A percentile compares a stretch with the other conserved stretches of the same genome.
phyloP scores from a whole-genome alignment of 805 yeast genomes.

The Candida takata region DNA sequence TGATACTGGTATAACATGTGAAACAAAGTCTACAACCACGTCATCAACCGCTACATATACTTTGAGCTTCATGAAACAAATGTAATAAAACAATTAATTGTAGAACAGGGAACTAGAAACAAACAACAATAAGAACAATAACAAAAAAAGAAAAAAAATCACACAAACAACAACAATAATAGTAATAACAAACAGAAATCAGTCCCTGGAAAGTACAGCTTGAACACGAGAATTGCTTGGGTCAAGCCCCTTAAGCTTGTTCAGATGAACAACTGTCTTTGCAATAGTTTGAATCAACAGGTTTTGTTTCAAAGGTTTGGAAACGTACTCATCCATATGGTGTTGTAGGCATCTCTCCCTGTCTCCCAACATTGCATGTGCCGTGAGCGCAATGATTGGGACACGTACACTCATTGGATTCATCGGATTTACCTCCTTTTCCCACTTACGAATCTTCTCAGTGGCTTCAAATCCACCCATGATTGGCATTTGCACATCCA shows the following conservation, averaged over 20 bases:
- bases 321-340: conserved; percentile 87
- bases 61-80: no score
- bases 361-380: conserved; percentile 92
- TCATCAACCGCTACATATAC: no score
- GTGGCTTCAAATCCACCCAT: conserved; percentile 95
- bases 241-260: conserved; percentile 44
- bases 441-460: conserved; percentile 81
- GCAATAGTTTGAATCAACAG: conserved; percentile 76
- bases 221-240: conserved; percentile 15
- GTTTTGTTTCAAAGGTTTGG: conserved; percentile 82
- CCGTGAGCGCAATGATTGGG: conserved; percentile 84
- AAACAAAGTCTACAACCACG: no score
- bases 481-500: conserved; percentile 94
- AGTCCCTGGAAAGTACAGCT: conserved; percentile 5
- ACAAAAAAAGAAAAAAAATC: background rate
- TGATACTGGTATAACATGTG: background rate
- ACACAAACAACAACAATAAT: background rate
- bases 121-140: background rate
- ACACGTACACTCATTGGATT: conserved; percentile 65
- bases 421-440: conserved; percentile 64
- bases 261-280: conserved; percentile 68
- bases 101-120: no score
- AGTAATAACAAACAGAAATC: background rate
- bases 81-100: no score
- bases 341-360: conserved; percentile 79